A percentile compares a stretch with the other conserved stretches of the same genome.
Conservation (phyloP, 2,329 filamentous ascomycete species). For the Clonostachys solani region DNA sequence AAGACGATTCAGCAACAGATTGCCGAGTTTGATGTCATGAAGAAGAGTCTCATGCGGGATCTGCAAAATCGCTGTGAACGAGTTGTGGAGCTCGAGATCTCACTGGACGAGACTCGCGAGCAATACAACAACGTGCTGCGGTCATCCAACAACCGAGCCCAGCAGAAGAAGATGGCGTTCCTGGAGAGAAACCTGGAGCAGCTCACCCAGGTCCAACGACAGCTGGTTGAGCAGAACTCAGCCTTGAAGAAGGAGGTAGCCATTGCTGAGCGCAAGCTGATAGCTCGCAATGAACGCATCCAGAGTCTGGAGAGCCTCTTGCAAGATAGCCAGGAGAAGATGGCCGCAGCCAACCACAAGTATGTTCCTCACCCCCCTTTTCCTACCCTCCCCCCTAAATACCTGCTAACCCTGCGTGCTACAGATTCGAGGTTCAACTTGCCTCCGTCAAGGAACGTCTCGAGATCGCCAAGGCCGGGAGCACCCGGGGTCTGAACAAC, state of each 20-base stretch:
- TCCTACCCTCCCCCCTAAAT: neutral
- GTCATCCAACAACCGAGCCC: slow-evolving; percentile 94
- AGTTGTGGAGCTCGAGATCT: slow-evolving; percentile 97
- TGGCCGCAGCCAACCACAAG: slow-evolving; percentile 96
- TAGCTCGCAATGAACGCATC: slow-evolving; percentile 94
- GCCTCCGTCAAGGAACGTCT: slow-evolving; percentile 96
- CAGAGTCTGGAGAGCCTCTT: slow-evolving; percentile 87
- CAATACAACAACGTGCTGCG: slow-evolving; percentile 98
- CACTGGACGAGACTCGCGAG: slow-evolving; percentile 92
- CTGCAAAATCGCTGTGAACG: slow-evolving; percentile 97
- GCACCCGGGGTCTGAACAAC: slow-evolving; percentile 75
- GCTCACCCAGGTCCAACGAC: slow-evolving; percentile 92
- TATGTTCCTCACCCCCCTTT: slow-evolving; percentile 41
- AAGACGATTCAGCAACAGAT: slow-evolving; percentile 98
- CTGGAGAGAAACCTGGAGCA: slow-evolving; percentile 97
- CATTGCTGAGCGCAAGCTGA: slow-evolving; percentile 95
- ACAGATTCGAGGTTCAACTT: slow-evolving; percentile 93
- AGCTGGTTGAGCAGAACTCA: slow-evolving; percentile 97
- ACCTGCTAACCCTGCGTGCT: slow-evolving; percentile 15
- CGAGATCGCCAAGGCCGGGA: slow-evolving; percentile 89
- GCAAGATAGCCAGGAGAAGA: slow-evolving; percentile 97
- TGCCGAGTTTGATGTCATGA: slow-evolving; percentile 98
- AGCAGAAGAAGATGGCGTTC: slow-evolving; percentile 99
- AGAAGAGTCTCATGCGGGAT: slow-evolving; percentile 99
- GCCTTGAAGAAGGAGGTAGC: slow-evolving; percentile 98